Conservation (phyloP, 1,139 yeast species). For the Torulaspora globosa region DNA sequence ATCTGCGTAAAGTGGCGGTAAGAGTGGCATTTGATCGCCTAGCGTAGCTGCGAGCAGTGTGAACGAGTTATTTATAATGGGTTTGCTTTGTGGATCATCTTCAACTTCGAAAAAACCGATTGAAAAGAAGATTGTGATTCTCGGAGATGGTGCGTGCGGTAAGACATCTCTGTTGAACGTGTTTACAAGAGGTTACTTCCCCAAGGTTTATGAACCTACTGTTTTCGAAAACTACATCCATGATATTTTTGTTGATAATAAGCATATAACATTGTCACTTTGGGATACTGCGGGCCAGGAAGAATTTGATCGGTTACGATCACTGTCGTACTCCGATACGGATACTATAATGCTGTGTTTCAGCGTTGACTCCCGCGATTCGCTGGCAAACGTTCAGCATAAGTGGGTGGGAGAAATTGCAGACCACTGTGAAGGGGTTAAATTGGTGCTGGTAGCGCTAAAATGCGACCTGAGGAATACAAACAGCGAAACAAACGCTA, state of each 20-base stretch:
- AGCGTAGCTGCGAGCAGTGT: neutral
- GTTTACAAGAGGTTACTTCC: constrained; percentile 95
- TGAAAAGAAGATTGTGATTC: constrained; percentile 88
- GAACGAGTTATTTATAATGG: constrained; percentile 17
- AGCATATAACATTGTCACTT: constrained; percentile 83
- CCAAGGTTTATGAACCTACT: constrained; percentile 97
- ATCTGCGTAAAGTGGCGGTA: neutral
- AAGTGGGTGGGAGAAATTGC: constrained; percentile 97
- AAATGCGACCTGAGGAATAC: constrained; percentile 83
- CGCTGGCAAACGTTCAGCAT: constrained; percentile 87
- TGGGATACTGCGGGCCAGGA: constrained; percentile 99
- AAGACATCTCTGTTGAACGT: constrained; percentile 89
- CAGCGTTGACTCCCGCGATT: constrained; percentile 89
- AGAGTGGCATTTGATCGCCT: neutral
- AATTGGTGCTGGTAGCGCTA: constrained; percentile 85
- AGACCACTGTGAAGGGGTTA: constrained; percentile 95
- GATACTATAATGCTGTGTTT: constrained; percentile 97
- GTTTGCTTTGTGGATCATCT: constrained; percentile 32
- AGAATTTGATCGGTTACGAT: constrained; percentile 89
- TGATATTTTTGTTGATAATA: constrained; percentile 93
- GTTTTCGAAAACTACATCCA: constrained; percentile 97
- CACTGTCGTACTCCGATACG: constrained; percentile 88
- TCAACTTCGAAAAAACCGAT: constrained; percentile 40
- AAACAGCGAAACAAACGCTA: constrained; percentile 39
- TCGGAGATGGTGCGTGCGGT: constrained; percentile 98